Base-by-base conservation (phyloP, 2,329 filamentous ascomycete genomes). In the Claviceps arundinis region DNA sequence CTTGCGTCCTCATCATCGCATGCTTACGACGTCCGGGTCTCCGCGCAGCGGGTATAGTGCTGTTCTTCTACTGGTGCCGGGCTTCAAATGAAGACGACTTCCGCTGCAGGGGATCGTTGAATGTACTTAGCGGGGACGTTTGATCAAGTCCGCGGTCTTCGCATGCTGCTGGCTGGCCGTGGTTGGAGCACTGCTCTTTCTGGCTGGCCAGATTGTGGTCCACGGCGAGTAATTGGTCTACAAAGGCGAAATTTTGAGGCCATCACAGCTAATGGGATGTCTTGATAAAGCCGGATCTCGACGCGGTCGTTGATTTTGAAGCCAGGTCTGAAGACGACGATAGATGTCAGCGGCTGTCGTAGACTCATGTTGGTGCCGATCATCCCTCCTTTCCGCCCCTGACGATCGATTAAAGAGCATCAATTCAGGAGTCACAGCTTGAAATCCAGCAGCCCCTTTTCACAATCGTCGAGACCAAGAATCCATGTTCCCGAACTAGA, bases 81-180 rank as follows among this genome's bases (percentile, higher is more conserved):
- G 90, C 0, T 95, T 95, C 89, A 90, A 0, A 79, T 96, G 58
- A 90, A 96, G 69, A 96, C 90, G 0, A 95, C 90, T 1, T 91
- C 96, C 59, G 88, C 89, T 0, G 83, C 95, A 2, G 81, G 17
- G 17, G 17, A 19, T 19, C 17, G 17, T 19, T 87, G 90, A 47
- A 94, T 96, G 88, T 82, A 89, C 51, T 72, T 96, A n/a, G 79
- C 84, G 0, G 87, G 88, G 0, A 19, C 17, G 17, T 19, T 19
- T 19, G 17, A 19, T 19, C 17, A 19, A 19, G 17, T 19, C 17
- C 17, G 85, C 0, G 70, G 73, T 8, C 68, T 96, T 55, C 75
- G 80, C 22, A 81, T 96, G 62, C 73, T 96, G 51, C 73, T 96
- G 4, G 90, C 90, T 0, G 90, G 96, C 68, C 89, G 86, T 24